Conservation (phyloP, 768 basidiomycete species). For the Trametes elegans region DNA sequence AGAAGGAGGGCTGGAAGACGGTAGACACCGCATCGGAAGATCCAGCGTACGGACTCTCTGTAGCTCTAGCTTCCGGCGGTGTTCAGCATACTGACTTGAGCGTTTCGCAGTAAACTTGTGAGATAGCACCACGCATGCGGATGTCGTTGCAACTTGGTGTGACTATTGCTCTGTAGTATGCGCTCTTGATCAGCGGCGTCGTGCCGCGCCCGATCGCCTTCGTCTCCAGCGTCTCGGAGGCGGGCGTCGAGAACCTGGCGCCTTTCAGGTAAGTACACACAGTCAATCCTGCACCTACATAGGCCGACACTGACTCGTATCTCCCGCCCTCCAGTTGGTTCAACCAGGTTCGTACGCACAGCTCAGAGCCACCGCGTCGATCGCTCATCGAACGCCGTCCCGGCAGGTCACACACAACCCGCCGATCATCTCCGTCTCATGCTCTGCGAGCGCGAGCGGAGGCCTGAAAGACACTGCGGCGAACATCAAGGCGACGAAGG, state of each 20-base stretch:
- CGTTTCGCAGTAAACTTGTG: too few relatives aligned
- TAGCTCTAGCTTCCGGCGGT: too few relatives aligned
- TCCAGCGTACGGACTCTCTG: slow-evolving; percentile 20
- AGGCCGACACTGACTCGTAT: neutral
- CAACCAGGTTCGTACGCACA: slow-evolving; percentile 15
- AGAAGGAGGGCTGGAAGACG: slow-evolving; percentile 35
- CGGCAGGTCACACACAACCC: slow-evolving; percentile 37
- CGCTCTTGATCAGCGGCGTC: slow-evolving; percentile 38
- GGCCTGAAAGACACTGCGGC: slow-evolving; percentile 42
- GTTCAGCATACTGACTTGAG: too few relatives aligned
- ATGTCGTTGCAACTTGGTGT: too few relatives aligned
- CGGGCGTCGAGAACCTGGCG: slow-evolving; percentile 39
- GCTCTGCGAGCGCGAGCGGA: slow-evolving; percentile 20
- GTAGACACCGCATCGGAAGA: slow-evolving; percentile 32
- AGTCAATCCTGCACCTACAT: too few relatives aligned
- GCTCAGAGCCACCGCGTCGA: neutral
- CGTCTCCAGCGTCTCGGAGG: slow-evolving; percentile 34
- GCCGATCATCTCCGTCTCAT: slow-evolving; percentile 42
- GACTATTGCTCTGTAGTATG: slow-evolving; percentile 33
- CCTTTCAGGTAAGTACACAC: slow-evolving; percentile 37
- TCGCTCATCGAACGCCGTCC: neutral
- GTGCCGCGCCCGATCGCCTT: slow-evolving; percentile 46
- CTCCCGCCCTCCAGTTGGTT: slow-evolving; percentile 18
- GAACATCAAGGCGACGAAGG: slow-evolving; percentile 46
- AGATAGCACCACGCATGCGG: too few relatives aligned